Base-by-base conservation (phyloP, 192 early-diverging fungal species). In the Backusella tuberculispora region DNA sequence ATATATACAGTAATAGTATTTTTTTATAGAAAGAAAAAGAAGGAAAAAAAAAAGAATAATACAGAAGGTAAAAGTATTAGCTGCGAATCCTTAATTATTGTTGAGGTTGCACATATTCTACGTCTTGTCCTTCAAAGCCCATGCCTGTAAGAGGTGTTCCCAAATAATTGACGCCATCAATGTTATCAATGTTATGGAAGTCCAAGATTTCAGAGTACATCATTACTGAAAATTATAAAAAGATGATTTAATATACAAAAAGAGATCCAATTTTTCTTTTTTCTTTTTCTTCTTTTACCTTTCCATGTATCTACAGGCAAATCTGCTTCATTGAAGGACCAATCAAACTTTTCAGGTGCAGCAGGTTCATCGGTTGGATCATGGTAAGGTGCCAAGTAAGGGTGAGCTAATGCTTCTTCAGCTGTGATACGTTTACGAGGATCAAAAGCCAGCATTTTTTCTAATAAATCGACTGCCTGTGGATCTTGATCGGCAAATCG, bases 281-380 rank as follows among this genome's bases (percentile, higher is more conserved):
- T 63, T 38, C 19, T 26, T 21, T 37, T 72, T 60, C 29, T 4
- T 50, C n/a, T 24, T 63, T 72, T 74, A 79, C 77, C 78, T 78
- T 93, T 94, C 95, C 95, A 96, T 72, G 91, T 88, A 71, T 94
- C 94, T 6, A 92, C 87, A 7, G 92, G 89, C 77, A 96, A 82
- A 67, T 98, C 95, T 0, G 92, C 92, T 64, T 96, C 95, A 66
- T 93, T 95, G 82, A 96, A 96, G 2, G 94, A 94, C 96, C 96
- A 98, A 83, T 98, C 95, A 80, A 98, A 98, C 73, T 81, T 82
- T 53, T 85, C 88, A 15, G 86, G 89, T 34, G 93, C 93, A 15
- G 85, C 84, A 10, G 95, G 95, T 80, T 98, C 96, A 75, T 95
- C 94, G 37, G 90, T 85, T 43, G 92, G 91, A 81, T 98, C 96